Conservation (phyloP, 768 basidiomycete species). For the Termitomyces sp. region DNA sequence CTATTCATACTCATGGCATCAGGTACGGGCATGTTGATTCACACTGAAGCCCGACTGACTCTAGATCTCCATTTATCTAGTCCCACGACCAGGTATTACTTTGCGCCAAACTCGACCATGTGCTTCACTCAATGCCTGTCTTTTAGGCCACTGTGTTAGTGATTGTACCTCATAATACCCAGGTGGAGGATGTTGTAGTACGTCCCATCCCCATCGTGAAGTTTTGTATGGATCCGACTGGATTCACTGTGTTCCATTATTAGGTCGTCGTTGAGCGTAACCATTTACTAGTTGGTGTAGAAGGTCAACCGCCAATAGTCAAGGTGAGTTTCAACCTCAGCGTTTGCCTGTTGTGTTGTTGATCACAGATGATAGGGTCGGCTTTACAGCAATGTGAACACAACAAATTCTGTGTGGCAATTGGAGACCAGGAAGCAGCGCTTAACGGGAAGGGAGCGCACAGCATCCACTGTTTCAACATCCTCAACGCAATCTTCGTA, state of each 20-base stretch:
- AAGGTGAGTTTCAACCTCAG: constrained; percentile 49
- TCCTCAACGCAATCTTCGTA: constrained; percentile 79
- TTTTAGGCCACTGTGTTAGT: constrained; percentile 73
- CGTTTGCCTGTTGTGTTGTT: not conserved
- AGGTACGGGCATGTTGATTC: constrained; percentile 44
- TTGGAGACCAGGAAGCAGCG: constrained; percentile 65
- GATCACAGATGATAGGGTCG: constrained; percentile 55
- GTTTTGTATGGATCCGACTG: not conserved
- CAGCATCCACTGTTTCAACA: constrained; percentile 72
- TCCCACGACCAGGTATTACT: constrained; percentile 80
- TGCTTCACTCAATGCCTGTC: constrained; percentile 10
- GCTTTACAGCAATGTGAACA: constrained; percentile 69
- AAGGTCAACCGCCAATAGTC: constrained; percentile 65
- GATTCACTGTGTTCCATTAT: constrained; percentile 4
- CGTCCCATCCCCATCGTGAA: not conserved
- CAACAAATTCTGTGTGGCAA: constrained; percentile 71
- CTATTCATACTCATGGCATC: constrained; percentile 80
- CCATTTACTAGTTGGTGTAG: constrained; percentile 71
- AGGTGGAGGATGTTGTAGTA: constrained; percentile 71
- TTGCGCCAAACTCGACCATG: constrained; percentile 15
- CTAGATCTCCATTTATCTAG: constrained; percentile 36
- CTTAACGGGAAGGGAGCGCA: constrained; percentile 63
- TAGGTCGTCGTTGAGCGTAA: constrained; percentile 75
- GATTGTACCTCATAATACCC: constrained; percentile 68
- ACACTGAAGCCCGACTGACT: constrained; percentile 13